Evolutionary conservation across 768 basidiomycete genomes (phyloP).

Genomic region (Podaxis carcinomalis): DNA sequence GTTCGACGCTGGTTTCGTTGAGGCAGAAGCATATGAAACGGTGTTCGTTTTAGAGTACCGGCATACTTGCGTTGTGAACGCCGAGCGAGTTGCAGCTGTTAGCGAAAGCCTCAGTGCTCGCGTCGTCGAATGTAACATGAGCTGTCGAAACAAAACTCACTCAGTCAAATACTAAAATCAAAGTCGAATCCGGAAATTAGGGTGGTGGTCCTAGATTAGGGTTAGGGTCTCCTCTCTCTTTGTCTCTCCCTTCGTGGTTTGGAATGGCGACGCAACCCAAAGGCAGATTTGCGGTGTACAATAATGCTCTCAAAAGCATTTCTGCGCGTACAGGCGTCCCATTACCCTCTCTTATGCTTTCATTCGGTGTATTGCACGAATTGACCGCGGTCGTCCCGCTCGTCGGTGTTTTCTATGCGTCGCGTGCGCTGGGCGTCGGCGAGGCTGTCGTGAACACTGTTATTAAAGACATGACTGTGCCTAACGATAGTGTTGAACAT

Average conservation of each 20-base stretch:
- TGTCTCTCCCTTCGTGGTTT: not conserved
- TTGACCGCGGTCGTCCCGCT: constrained; percentile 77
- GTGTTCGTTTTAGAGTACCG: not conserved
- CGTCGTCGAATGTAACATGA: not conserved
- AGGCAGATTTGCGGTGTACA: constrained; percentile 43
- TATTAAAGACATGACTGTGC: constrained; percentile 14
- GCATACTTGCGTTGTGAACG: not conserved
- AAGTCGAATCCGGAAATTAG: not conserved
- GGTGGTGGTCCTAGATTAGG: not conserved
- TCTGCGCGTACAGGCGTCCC: constrained; percentile 72
- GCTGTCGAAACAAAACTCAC: not conserved
- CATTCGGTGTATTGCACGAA: constrained; percentile 85
- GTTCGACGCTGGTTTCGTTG: not conserved
- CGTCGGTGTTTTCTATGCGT: constrained; percentile 66
- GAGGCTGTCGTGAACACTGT: constrained; percentile 52
- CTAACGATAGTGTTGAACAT: constrained; percentile 1
- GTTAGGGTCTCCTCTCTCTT: not conserved
- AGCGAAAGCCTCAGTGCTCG: not conserved
- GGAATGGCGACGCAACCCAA: constrained; percentile 17
- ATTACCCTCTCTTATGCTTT: constrained; percentile 68
- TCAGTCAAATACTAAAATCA: not conserved
- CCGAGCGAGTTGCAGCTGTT: not conserved
- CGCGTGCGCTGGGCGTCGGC: constrained; percentile 65
- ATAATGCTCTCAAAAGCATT: constrained; percentile 49
- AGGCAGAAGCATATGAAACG: not conserved